A percentile compares a stretch with the other conserved stretches of the same genome.
phyloP scores from a whole-genome alignment of 2,329 filamentous ascomycete species.

The Clonostachys byssicola region DNA sequence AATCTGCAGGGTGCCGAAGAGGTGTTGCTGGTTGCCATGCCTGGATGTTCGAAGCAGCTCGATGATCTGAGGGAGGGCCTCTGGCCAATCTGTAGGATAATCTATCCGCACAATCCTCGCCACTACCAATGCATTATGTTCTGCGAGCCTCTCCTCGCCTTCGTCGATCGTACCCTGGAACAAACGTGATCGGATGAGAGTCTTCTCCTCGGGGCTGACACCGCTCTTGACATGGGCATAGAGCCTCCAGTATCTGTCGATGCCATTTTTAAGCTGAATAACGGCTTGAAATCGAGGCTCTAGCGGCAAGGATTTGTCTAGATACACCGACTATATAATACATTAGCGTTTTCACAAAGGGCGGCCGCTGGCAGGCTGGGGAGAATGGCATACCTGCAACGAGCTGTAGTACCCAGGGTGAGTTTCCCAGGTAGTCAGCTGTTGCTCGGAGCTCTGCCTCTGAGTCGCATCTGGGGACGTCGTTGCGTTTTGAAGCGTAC shows the following conservation, averaged over 20 bases:
- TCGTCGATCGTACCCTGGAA: slow-evolving; percentile 77
- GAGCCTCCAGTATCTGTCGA: slow-evolving; percentile 88
- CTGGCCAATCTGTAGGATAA: slow-evolving; percentile 81
- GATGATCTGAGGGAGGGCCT: slow-evolving; percentile 57
- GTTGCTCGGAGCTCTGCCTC: slow-evolving; percentile 64
- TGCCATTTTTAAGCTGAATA: slow-evolving; percentile 94
- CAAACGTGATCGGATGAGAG: slow-evolving; percentile 68
- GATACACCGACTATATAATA: slow-evolving; percentile 62
- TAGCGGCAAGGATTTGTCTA: slow-evolving; percentile 71
- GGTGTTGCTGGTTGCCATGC: slow-evolving; percentile 57
- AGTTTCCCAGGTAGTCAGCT: slow-evolving; percentile 69
- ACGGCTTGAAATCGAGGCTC: slow-evolving; percentile 85
- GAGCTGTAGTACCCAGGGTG: slow-evolving; percentile 62
- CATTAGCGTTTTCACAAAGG: background rate
- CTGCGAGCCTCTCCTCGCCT: slow-evolving; percentile 67
- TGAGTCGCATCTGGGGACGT: slow-evolving; percentile 54
- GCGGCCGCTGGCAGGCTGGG: background rate
- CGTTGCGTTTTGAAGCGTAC: slow-evolving; percentile 58
- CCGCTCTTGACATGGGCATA: slow-evolving; percentile 56
- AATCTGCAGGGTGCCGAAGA: slow-evolving; percentile 70
- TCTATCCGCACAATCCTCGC: slow-evolving; percentile 89
- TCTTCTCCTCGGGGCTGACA: slow-evolving; percentile 71
- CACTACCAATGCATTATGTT: slow-evolving; percentile 84
- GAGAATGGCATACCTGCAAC: slow-evolving; percentile 51
- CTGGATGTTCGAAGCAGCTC: slow-evolving; percentile 51